Conservation (phyloP, 139 green algal species). For the Spirogloea muscicola region DNA sequence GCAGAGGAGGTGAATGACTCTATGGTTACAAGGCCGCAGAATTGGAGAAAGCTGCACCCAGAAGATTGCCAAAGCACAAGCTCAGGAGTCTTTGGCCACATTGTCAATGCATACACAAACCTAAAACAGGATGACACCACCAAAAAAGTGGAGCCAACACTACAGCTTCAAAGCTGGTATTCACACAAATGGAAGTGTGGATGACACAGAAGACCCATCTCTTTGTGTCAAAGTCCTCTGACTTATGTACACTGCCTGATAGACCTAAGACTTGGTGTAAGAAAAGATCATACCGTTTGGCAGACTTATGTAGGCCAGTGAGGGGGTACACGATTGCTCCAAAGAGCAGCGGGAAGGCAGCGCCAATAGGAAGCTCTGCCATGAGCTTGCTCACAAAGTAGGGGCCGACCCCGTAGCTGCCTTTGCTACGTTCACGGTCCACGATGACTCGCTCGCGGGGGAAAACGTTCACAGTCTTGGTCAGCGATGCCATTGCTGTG, state of each 20-base stretch:
- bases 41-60: slow-evolving; percentile 55
- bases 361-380: slow-evolving; percentile 49
- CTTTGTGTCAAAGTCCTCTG: too few relatives aligned
- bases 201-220: background rate
- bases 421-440: slow-evolving; percentile 24
- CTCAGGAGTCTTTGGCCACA: too few relatives aligned
- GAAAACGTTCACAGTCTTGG: slow-evolving; percentile 50
- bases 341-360: slow-evolving; percentile 52
- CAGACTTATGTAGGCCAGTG: slow-evolving; percentile 39
- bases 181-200: too few relatives aligned
- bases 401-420: slow-evolving; percentile 32
- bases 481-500: slow-evolving; percentile 43
- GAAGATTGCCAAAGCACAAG: too few relatives aligned
- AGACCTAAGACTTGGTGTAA: background rate
- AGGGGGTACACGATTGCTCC: slow-evolving; percentile 46
- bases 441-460: slow-evolving; percentile 48
- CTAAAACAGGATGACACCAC: too few relatives aligned
- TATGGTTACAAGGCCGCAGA: slow-evolving; percentile 74
- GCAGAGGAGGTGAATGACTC: slow-evolving; percentile 70
- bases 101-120: too few relatives aligned
- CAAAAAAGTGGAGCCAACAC: too few relatives aligned
- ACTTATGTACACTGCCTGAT: background rate
- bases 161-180: too few relatives aligned
- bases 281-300: too few relatives aligned
- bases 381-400: slow-evolving; percentile 55